Percentiles rank a stretch among this genome's conserved stretches.
Evolutionary conservation across 257 asterid genomes (phyloP).

Genomic region (Forsythia suspensa): DNA sequence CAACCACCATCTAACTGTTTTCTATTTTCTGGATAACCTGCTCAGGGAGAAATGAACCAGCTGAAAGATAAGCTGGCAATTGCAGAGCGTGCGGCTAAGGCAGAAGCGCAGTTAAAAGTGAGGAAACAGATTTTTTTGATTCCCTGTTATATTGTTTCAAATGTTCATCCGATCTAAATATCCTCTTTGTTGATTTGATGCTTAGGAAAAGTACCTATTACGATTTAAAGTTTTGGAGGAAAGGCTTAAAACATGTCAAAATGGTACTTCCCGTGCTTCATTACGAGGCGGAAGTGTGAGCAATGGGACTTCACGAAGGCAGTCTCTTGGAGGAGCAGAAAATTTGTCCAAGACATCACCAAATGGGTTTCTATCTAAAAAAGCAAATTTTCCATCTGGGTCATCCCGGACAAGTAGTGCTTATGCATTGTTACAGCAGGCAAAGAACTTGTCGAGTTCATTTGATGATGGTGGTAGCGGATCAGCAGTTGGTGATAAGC

Average conservation of each 20-base stretch:
- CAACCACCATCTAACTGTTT: conserved; percentile 12
- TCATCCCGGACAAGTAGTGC: conserved; percentile 39
- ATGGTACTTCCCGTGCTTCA: conserved; percentile 37
- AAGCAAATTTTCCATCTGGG: conserved; percentile 29
- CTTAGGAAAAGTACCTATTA: conserved; percentile 76
- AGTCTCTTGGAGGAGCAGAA: conserved; percentile 68
- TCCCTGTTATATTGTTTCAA: conserved; percentile 15
- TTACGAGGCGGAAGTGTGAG: conserved; percentile 48
- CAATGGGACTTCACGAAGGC: conserved; percentile 58
- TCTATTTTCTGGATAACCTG: conserved; percentile 8
- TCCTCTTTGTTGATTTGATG: conserved; percentile 21
- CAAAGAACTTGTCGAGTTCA: conserved; percentile 40
- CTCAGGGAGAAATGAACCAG: conserved; percentile 79
- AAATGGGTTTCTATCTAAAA: conserved; percentile 50
- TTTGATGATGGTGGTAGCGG: conserved; percentile 43
- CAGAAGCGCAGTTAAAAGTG: conserved; percentile 81
- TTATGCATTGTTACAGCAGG: conserved; percentile 44
- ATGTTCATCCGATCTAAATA: conserved; percentile 7
- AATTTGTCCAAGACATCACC: conserved; percentile 44
- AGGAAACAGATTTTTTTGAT: conserved; percentile 24
- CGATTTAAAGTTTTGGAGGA: conserved; percentile 92
- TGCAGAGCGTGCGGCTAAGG: conserved; percentile 83
- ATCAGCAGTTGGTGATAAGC: conserved; percentile 36
- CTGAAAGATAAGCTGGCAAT: conserved; percentile 74
- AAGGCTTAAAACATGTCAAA: conserved; percentile 58